Evolutionary conservation across 495 filamentous ascomycete genomes (phyloP).

Genomic region (Podospora sp.): DNA sequence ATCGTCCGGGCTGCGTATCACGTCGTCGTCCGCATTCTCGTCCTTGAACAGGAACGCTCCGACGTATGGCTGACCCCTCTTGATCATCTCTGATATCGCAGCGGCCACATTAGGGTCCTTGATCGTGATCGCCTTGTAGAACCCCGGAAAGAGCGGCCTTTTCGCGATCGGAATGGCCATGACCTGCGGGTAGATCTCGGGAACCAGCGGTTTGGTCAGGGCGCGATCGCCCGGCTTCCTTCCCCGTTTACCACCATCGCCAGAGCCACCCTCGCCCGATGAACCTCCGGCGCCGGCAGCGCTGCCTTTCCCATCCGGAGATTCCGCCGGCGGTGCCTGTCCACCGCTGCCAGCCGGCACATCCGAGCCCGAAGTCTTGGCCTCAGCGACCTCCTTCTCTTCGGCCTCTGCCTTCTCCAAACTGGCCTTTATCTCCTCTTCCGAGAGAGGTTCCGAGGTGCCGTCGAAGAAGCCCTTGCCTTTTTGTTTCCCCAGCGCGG

Average conservation of each 20-base stretch:
- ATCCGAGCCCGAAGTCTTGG: constrained; percentile 45
- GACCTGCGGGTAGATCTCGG: constrained; percentile 96
- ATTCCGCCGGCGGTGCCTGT: constrained; percentile 36
- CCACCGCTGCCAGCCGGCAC: constrained; percentile 32
- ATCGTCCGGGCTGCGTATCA: constrained; percentile 83
- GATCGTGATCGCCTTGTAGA: constrained; percentile 98
- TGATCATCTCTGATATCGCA: constrained; percentile 95
- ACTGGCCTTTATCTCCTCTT: constrained; percentile 53
- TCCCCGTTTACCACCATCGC: constrained; percentile 57
- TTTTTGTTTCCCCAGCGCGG: constrained; percentile 44
- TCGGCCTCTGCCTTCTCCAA: constrained; percentile 48
- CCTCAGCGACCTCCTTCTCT: constrained; percentile 37
- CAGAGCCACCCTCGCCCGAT: constrained; percentile 45
- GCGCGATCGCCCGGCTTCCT: constrained; percentile 71
- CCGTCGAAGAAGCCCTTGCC: constrained; percentile 49
- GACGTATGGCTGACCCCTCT: constrained; percentile 96
- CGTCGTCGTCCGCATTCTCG: constrained; percentile 86
- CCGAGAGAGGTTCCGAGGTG: constrained; percentile 43
- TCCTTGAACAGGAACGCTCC: constrained; percentile 97
- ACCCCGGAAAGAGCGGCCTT: constrained; percentile 93
- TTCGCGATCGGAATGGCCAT: constrained; percentile 98
- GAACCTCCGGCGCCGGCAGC: constrained; percentile 38
- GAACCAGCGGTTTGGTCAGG: constrained; percentile 82
- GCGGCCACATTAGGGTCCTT: constrained; percentile 83
- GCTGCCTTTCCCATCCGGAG: constrained; percentile 49